Conservation (phyloP, 2,329 filamentous ascomycete genomes). For the Trichoderma hamatum region DNA sequence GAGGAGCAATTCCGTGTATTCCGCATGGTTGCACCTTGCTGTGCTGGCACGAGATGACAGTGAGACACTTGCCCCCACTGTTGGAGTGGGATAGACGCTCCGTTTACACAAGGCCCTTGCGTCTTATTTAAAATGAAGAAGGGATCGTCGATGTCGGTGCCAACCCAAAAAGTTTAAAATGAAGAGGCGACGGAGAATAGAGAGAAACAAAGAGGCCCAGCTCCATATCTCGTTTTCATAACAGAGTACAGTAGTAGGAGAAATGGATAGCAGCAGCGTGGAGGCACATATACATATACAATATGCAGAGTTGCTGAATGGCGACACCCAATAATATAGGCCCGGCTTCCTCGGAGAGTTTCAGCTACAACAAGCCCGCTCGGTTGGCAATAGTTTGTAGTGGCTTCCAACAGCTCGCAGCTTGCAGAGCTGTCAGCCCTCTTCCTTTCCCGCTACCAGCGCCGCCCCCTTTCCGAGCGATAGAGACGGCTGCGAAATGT, state of each 20-base stretch:
- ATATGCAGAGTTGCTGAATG: too few relatives aligned
- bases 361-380: not conserved
- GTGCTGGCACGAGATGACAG: not conserved
- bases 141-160: not conserved
- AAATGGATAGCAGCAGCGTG: not conserved
- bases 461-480: conserved; percentile 15
- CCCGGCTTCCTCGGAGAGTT: conserved; percentile 23
- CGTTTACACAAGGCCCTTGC: not conserved
- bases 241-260: not conserved
- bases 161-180: not conserved
- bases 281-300: not conserved
- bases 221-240: not conserved
- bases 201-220: not conserved
- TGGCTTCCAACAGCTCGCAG: conserved; percentile 8
- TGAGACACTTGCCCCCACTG: not conserved
- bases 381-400: not conserved
- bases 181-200: not conserved
- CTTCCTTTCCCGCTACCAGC: not conserved
- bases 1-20: conserved; percentile 16
- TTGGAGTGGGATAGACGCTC: not conserved
- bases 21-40: not conserved
- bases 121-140: not conserved
- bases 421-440: not conserved
- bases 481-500: conserved; percentile 9
- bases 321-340: not conserved